Conservation (phyloP, 2,329 filamentous ascomycete species). For the Sclerotinia subarctica region DNA sequence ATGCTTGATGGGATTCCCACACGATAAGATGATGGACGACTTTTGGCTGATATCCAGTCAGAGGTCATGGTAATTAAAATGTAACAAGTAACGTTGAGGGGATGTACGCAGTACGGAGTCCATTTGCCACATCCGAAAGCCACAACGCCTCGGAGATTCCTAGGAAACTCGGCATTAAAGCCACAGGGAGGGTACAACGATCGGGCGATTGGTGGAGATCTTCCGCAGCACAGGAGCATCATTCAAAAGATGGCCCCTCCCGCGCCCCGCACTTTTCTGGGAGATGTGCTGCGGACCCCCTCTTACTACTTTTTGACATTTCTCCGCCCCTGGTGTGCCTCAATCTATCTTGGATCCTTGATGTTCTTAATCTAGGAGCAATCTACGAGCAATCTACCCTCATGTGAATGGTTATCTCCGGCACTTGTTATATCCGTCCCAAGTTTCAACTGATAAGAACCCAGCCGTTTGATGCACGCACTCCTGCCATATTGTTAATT, state of each 20-base stretch:
- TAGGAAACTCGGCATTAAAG: background rate
- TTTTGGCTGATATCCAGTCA: no score
- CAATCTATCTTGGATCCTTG: background rate
- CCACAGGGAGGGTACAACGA: background rate
- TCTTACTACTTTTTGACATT: constrained; percentile 15
- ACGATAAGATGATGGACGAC: background rate
- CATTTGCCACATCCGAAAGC: background rate
- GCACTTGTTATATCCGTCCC: constrained; percentile 2
- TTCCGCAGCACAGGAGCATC: constrained; percentile 3
- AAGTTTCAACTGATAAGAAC: background rate
- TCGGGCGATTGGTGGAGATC: background rate
- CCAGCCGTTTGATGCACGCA: background rate
- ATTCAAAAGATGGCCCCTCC: constrained; percentile 10
- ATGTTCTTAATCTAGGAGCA: no score
- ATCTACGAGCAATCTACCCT: background rate
- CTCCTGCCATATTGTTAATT: background rate
- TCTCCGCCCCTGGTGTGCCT: constrained; percentile 8
- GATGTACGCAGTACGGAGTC: no score
- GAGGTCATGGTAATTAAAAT: background rate
- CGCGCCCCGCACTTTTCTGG: background rate
- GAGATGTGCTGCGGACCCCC: background rate
- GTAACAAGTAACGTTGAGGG: no score
- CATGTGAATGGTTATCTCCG: background rate
- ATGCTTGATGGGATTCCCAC: background rate
- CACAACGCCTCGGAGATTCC: constrained; percentile 8